A percentile compares a stretch with the other conserved stretches of the same genome.
Evolutionary conservation across 31 red algal species (phyloP).

Genomic region (Odonthalia washingtoniensis): DNA sequence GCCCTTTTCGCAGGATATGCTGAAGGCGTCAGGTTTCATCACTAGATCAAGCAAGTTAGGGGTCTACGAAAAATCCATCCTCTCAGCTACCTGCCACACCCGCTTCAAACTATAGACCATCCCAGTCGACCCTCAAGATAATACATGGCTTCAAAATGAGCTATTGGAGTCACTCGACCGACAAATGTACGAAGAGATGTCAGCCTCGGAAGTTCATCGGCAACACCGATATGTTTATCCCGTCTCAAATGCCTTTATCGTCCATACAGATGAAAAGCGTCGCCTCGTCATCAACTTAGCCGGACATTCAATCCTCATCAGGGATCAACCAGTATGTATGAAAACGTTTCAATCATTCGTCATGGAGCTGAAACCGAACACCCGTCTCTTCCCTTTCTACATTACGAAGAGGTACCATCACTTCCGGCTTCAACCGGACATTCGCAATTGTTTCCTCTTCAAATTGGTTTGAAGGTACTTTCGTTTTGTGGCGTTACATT

Average conservation of each 20-base stretch:
- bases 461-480: constrained; percentile 1
- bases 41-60: too few relatives aligned
- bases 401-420: constrained; percentile 20
- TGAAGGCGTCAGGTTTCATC: too few relatives aligned
- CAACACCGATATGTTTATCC: not conserved
- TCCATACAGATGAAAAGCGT: not conserved
- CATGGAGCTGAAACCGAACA: not conserved
- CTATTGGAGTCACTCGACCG: too few relatives aligned
- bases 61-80: too few relatives aligned
- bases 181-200: too few relatives aligned
- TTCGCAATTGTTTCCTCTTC: constrained; percentile 41
- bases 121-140: too few relatives aligned
- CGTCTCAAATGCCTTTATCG: not conserved
- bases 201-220: too few relatives aligned
- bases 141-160: too few relatives aligned
- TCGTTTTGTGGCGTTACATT: constrained; percentile 40
- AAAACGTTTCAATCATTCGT: constrained; percentile 26
- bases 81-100: too few relatives aligned
- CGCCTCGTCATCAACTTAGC: constrained; percentile 13
- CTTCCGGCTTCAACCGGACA: constrained; percentile 23
- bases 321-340: constrained; percentile 15
- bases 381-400: constrained; percentile 36
- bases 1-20: too few relatives aligned
- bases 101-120: too few relatives aligned
- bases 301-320: not conserved